Conservation (phyloP, 805 yeast species). For the Candida stauntonica region DNA sequence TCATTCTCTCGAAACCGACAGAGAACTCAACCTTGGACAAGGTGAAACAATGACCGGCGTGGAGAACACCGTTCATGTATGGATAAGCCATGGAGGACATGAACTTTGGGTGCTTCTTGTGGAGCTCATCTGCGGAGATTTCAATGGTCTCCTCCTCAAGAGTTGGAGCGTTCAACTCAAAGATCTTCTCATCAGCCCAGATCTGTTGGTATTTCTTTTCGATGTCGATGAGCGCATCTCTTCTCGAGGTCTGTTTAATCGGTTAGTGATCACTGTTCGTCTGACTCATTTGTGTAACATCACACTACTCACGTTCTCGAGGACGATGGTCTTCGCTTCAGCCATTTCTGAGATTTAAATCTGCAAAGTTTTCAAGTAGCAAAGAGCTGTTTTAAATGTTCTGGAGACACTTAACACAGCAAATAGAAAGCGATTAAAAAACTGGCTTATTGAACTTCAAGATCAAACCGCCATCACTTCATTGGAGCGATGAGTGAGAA, state of each 20-base stretch:
- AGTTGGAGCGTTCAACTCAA: conserved; percentile 86
- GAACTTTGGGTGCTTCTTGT: conserved; percentile 76
- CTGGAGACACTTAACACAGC: too few relatives aligned
- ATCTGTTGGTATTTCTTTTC: conserved; percentile 83
- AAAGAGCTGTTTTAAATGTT: not conserved
- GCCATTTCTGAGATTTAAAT: conserved; percentile 15
- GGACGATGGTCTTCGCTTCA: conserved; percentile 34
- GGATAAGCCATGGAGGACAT: conserved; percentile 89
- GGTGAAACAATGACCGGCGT: conserved; percentile 96
- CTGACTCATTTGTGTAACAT: conserved; percentile 2
- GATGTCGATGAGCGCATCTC: conserved; percentile 86
- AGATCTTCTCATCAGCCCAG: conserved; percentile 84
- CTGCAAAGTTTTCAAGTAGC: conserved; percentile 5
- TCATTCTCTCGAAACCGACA: conserved; percentile 91
- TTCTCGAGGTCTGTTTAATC: conserved; percentile 69
- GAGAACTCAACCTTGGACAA: conserved; percentile 90
- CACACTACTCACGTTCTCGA: conserved; percentile 33
- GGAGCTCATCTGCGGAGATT: conserved; percentile 62
- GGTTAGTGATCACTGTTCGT: conserved; percentile 2
- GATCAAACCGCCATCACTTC: too few relatives aligned
- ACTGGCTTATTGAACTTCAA: too few relatives aligned
- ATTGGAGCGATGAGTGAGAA: too few relatives aligned
- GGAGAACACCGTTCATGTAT: conserved; percentile 97
- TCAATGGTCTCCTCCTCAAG: conserved; percentile 56
- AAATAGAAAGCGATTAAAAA: too few relatives aligned